Evolutionary conservation across 768 basidiomycete genomes (phyloP).

Genomic region (Daedalea quercina): DNA sequence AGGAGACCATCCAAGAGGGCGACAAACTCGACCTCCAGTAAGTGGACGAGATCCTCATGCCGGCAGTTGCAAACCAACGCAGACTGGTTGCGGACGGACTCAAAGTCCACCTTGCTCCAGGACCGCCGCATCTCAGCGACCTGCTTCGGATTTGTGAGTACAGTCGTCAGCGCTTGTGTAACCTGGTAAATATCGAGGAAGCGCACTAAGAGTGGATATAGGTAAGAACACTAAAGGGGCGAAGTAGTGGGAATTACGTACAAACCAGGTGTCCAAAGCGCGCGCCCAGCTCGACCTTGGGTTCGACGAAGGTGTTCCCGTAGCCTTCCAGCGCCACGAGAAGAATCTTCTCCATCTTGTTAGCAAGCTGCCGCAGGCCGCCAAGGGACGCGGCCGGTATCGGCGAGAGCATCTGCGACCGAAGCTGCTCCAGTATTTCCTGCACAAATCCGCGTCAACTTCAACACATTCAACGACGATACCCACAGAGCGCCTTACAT

Average conservation of each 20-base stretch:
- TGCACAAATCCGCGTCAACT: constrained; percentile 26
- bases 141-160: constrained; percentile 82
- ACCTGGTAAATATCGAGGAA: constrained; percentile 92
- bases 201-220: constrained; percentile 48
- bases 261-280: constrained; percentile 87
- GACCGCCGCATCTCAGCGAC: constrained; percentile 80
- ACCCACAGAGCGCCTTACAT: constrained; percentile 44
- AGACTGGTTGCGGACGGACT: constrained; percentile 88
- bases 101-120: constrained; percentile 86
- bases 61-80: constrained; percentile 90
- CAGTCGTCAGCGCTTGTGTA: constrained; percentile 83
- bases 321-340: constrained; percentile 76
- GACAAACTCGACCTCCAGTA: constrained; percentile 81
- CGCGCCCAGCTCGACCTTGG: constrained; percentile 85
- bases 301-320: constrained; percentile 85
- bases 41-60: constrained; percentile 80
- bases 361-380: constrained; percentile 72
- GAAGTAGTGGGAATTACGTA: constrained; percentile 34
- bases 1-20: constrained; percentile 62
- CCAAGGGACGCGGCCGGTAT: constrained; percentile 61
- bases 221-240: not conserved
- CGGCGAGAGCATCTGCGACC: constrained; percentile 78
- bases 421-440: constrained; percentile 84
- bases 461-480: not conserved
- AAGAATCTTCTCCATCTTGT: constrained; percentile 89